Conservation (phyloP, 306 rosid species). For the Prosopis cineraria region DNA sequence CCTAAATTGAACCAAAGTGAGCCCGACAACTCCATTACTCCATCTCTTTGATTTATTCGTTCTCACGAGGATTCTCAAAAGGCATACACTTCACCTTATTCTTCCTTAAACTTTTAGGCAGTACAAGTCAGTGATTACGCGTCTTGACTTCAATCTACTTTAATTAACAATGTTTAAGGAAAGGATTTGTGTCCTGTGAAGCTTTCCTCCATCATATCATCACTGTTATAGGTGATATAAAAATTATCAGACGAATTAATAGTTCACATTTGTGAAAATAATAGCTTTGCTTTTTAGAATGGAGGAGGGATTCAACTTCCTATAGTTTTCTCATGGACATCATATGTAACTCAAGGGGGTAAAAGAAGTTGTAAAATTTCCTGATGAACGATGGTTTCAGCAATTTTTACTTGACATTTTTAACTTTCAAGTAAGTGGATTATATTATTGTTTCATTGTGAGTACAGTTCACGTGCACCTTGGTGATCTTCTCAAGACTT, state of each 20-base stretch:
- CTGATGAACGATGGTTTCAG: not conserved
- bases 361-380: not conserved
- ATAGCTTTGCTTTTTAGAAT: not conserved
- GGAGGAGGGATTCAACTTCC: not conserved
- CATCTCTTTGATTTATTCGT: not conserved
- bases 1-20: slow-evolving; percentile 22
- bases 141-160: not conserved
- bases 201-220: not conserved
- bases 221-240: not conserved
- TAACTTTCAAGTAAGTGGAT: not conserved
- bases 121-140: not conserved
- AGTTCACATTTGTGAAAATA: not conserved
- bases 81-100: too few species aligned
- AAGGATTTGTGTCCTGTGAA: not conserved
- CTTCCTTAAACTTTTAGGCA: not conserved
- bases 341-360: not conserved
- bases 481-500: not conserved
- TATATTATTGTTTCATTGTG: not conserved
- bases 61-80: not conserved
- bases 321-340: not conserved
- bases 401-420: not conserved
- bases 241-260: not conserved
- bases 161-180: not conserved
- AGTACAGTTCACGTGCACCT: not conserved
- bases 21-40: slow-evolving; percentile 38